phyloP scores from a whole-genome alignment of 2,329 filamentous ascomycete species.

The Cladorrhinum sp. region DNA sequence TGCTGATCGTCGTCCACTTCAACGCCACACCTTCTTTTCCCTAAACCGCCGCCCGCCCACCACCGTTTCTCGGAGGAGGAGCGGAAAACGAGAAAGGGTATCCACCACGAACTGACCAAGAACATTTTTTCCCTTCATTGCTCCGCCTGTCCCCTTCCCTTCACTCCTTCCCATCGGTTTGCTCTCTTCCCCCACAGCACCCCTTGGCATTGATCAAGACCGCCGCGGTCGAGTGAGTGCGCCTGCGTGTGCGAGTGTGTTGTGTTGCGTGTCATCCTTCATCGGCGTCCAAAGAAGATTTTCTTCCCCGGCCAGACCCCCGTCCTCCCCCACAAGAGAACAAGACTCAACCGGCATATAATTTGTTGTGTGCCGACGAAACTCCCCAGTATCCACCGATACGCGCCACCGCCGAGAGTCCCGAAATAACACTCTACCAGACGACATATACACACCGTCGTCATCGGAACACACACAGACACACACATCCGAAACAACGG shows the following conservation, averaged over 20 bases:
- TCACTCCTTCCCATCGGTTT: not conserved
- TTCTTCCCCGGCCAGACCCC: not conserved
- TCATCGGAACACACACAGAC: not conserved
- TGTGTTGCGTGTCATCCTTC: not conserved
- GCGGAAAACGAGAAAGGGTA: not conserved
- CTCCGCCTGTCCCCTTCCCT: not conserved
- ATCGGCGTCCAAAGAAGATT: not conserved
- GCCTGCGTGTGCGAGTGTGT: not conserved
- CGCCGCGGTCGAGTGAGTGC: not conserved
- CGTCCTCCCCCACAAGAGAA: not conserved
- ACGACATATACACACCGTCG: not conserved
- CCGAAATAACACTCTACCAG: not conserved
- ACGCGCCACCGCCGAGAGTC: not conserved
- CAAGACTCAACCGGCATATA: not conserved
- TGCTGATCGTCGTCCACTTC: not conserved
- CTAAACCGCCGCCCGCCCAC: not conserved
- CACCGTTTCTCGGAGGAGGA: not conserved
- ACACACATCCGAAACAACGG: not conserved
- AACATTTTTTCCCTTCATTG: not conserved
- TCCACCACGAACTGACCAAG: not conserved
- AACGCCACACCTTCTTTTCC: not conserved
- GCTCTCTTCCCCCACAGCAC: not conserved
- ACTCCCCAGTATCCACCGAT: not conserved
- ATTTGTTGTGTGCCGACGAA: not conserved
- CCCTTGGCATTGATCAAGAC: not conserved